A percentile compares a stretch with the other conserved stretches of the same genome.
These are phyloP conservation scores for Boletus smithii DNA, from an alignment of 1,284 basidiomycete species.

Conservation along the genomic window DNA sequence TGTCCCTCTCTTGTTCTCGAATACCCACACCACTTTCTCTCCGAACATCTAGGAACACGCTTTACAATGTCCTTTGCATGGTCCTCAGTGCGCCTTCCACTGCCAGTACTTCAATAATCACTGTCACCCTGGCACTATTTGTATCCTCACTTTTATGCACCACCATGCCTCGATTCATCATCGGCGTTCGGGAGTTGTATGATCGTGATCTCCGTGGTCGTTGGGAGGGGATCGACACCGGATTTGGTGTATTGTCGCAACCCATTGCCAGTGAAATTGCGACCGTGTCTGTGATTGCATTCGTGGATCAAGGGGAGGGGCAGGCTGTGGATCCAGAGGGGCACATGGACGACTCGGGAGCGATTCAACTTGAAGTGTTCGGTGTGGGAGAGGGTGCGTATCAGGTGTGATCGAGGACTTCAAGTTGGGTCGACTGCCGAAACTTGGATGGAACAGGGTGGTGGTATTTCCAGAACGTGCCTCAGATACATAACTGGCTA, in stretches of 20 bases:
- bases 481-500: no score
- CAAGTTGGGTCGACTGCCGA: no score
- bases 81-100: neutral
- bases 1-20: neutral
- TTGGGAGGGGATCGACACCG: constrained; percentile 2
- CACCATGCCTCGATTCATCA: constrained; percentile 10
- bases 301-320: neutral
- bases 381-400: neutral
- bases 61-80: neutral
- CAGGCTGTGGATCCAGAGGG: neutral
- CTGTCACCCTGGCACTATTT: no score
- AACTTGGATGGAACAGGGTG: no score
- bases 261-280: no score
- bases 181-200: constrained; percentile 13
- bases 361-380: neutral
- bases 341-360: neutral
- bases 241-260: constrained; percentile 2
- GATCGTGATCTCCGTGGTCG: neutral
- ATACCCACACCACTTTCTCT: no score
- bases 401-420: neutral
- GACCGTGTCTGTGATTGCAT: neutral
- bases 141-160: neutral
- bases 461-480: no score
- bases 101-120: neutral
- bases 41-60: neutral